Percentiles rank a stretch among this genome's conserved stretches.
These are phyloP conservation scores for Calocera cornea DNA, from an alignment of 768 basidiomycete species.

Conservation along the genomic window DNA sequence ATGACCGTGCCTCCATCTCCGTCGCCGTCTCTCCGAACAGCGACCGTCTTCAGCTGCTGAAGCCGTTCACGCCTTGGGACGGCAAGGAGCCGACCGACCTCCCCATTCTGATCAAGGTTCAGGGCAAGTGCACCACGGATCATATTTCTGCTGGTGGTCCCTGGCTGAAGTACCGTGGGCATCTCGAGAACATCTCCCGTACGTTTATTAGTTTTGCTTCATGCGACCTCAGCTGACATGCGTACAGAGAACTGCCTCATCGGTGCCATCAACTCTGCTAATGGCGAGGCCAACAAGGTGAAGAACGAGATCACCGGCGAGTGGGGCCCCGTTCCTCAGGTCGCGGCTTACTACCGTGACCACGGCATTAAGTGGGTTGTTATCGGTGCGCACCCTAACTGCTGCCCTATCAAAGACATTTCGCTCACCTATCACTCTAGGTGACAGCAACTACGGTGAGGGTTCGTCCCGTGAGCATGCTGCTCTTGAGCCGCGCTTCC, in stretches of 20 bases:
- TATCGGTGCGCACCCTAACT: constrained; percentile 41
- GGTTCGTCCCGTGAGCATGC: constrained; percentile 98
- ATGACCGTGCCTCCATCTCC: constrained; percentile 63
- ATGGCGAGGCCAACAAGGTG: constrained; percentile 90
- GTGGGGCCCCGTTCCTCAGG: constrained; percentile 72
- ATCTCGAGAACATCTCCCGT: constrained; percentile 96
- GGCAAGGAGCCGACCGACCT: constrained; percentile 81
- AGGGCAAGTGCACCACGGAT: constrained; percentile 97
- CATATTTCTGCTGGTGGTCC: constrained; percentile 96
- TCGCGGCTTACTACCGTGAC: constrained; percentile 79
- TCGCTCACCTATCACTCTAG: constrained; percentile 9
- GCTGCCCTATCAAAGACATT: not conserved
- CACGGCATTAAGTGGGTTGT: constrained; percentile 92
- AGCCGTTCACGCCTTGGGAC: constrained; percentile 86
- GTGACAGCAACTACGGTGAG: constrained; percentile 87
- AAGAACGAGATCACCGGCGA: constrained; percentile 82
- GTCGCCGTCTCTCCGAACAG: constrained; percentile 77
- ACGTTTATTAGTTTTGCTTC: constrained; percentile 19
- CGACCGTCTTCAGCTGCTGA: constrained; percentile 80
- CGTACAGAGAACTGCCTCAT: constrained; percentile 83
- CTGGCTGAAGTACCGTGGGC: constrained; percentile 99
- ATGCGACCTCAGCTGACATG: constrained; percentile 7
- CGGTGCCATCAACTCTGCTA: constrained; percentile 91
- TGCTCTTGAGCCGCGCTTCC: constrained; percentile 87
- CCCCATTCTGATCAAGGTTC: constrained; percentile 93